Evolutionary conservation across 257 asterid species (phyloP).

Genomic region (Phtheirospermum japonicum): DNA sequence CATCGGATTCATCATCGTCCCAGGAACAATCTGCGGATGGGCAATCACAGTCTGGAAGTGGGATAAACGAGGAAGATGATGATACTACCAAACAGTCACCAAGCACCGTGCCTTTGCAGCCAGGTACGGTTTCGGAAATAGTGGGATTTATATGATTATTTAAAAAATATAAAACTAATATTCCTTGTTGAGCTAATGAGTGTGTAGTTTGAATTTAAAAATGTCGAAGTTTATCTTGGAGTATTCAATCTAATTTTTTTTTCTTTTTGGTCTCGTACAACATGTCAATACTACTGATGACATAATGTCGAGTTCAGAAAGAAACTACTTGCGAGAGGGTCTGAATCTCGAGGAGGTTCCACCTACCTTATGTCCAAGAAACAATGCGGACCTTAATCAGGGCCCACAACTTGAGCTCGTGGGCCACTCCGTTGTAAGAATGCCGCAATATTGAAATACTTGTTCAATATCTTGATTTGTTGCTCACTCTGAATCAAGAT

Average conservation of each 20-base stretch:
- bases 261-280: neutral
- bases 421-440: conserved; percentile 79
- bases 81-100: conserved; percentile 49
- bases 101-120: conserved; percentile 35
- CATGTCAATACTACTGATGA: conserved; percentile 21
- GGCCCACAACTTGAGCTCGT: conserved; percentile 61
- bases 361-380: conserved; percentile 43
- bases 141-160: neutral
- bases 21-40: conserved; percentile 64
- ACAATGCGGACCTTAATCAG: conserved; percentile 44
- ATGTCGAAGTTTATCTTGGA: neutral
- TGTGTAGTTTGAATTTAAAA: neutral
- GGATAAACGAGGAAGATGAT: conserved; percentile 56
- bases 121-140: conserved; percentile 39
- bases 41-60: conserved; percentile 67
- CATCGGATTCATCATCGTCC: conserved; percentile 77
- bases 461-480: neutral
- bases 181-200: neutral
- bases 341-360: conserved; percentile 42
- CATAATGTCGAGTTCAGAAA: conserved; percentile 45
- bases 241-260: neutral
- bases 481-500: conserved; percentile 12
- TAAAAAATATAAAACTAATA: too few species aligned
- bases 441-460: conserved; percentile 1
- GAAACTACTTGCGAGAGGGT: conserved; percentile 33